Evolutionary conservation across 2,329 filamentous ascomycete species (phyloP).

Genomic region (Trichophaea hybrida): DNA sequence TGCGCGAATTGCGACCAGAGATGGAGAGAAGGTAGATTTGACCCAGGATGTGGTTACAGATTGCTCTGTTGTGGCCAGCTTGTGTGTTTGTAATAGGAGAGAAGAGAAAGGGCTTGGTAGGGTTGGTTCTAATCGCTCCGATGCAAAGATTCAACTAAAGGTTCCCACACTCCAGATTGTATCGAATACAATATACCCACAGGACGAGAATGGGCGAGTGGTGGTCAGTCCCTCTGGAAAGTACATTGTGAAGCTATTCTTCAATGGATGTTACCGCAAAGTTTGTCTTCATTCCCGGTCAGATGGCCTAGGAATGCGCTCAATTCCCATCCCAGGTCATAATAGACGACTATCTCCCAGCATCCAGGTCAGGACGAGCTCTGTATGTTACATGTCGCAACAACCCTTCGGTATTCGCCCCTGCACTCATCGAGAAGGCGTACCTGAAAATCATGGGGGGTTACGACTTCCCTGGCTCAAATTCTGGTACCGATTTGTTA

Average conservation of each 20-base stretch:
- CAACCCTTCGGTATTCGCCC: conserved; percentile 74
- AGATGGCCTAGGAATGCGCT: not conserved
- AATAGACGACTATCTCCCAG: conserved; percentile 77
- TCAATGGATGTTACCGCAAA: conserved; percentile 75
- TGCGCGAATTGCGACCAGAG: conserved; percentile 41
- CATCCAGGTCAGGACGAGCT: conserved; percentile 57
- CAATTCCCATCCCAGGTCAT: conserved; percentile 44
- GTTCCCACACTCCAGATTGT: conserved; percentile 42
- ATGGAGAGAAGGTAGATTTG: conserved; percentile 53
- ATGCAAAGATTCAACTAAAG: not conserved
- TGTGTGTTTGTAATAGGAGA: conserved; percentile 66
- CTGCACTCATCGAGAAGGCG: conserved; percentile 84
- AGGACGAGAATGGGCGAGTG: conserved; percentile 46
- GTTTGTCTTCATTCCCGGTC: conserved; percentile 10
- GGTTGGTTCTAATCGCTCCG: conserved; percentile 35
- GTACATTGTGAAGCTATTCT: conserved; percentile 83
- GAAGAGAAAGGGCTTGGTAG: conserved; percentile 53
- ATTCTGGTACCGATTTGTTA: conserved; percentile 89
- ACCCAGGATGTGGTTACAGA: conserved; percentile 94
- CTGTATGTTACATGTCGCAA: conserved; percentile 79
- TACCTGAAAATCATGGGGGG: conserved; percentile 91
- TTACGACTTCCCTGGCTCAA: conserved; percentile 95
- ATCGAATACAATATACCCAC: conserved; percentile 60
- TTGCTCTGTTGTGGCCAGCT: conserved; percentile 89
- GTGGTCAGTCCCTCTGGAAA: conserved; percentile 63